These are phyloP conservation scores for Metschnikowia continentalis DNA, from an alignment of 805 yeast genomes.

Conservation along the genomic window DNA sequence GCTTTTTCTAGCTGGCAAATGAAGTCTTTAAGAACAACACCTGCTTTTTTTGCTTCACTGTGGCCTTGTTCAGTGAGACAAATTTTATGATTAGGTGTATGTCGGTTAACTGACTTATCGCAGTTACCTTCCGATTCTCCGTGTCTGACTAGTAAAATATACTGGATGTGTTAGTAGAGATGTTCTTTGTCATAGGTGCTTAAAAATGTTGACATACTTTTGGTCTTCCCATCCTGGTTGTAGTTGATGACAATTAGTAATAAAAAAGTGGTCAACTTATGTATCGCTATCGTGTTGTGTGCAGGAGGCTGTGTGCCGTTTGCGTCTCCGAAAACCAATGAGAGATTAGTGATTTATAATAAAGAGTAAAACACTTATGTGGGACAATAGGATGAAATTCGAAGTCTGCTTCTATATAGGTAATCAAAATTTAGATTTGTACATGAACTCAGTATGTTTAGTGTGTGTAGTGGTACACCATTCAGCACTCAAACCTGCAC, in stretches of 20 bases:
- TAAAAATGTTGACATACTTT: constrained; percentile 23
- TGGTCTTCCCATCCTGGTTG: constrained; percentile 27
- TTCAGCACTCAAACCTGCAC: not conserved
- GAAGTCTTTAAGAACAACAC: constrained; percentile 44
- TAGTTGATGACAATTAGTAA: not conserved
- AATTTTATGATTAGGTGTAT: constrained; percentile 76
- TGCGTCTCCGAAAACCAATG: constrained; percentile 1
- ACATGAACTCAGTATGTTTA: too few species aligned
- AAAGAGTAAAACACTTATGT: not conserved
- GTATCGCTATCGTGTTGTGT: not conserved
- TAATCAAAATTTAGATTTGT: too few species aligned
- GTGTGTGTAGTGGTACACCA: not conserved
- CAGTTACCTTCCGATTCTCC: constrained; percentile 92
- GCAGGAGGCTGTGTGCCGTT: not conserved
- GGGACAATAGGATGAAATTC: too few species aligned
- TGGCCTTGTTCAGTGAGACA: constrained; percentile 71
- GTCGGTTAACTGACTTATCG: constrained; percentile 75
- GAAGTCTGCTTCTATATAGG: too few species aligned
- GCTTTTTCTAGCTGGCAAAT: constrained; percentile 29
- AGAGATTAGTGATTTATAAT: not conserved
- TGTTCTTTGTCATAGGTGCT: not conserved
- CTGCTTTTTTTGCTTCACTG: constrained; percentile 58
- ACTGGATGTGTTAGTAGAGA: constrained; percentile 28
- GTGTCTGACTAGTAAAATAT: constrained; percentile 79
- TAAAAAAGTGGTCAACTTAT: not conserved